Evolutionary conservation across 192 early-diverging fungal species (phyloP).

Genomic region (Backusella parvicylindrica): DNA sequence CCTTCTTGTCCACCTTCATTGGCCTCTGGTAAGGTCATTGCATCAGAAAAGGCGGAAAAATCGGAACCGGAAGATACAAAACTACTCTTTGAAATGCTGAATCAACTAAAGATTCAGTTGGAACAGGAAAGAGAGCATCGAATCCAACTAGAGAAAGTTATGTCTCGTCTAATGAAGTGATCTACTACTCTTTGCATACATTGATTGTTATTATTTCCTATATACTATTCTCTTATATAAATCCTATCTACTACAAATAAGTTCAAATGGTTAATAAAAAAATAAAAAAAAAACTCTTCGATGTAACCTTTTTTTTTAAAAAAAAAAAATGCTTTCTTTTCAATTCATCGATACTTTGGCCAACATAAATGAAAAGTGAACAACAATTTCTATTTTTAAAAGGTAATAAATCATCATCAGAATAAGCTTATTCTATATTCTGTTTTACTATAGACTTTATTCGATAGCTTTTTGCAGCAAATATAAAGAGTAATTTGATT

Average conservation of each 20-base stretch:
- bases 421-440: not conserved
- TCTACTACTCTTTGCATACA: not conserved
- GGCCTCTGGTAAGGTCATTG: constrained; percentile 6
- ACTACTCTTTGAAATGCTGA: constrained; percentile 11
- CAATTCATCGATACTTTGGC: not conserved
- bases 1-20: constrained; percentile 11
- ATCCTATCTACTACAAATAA: not conserved
- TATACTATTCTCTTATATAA: not conserved
- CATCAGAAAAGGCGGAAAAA: not conserved
- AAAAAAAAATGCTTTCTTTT: not conserved
- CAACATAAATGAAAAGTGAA: not conserved
- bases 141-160: constrained; percentile 31
- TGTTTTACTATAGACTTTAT: not conserved
- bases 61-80: not conserved
- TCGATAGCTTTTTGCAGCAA: not conserved
- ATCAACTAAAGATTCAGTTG: constrained; percentile 19
- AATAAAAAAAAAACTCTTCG: too few species aligned
- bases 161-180: constrained; percentile 7
- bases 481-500: too few species aligned
- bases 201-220: not conserved
- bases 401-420: not conserved
- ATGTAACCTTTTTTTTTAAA: not conserved
- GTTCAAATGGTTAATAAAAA: not conserved
- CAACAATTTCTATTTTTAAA: not conserved
- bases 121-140: constrained; percentile 28